Conservation (phyloP, 768 basidiomycete genomes). For the Roridomyces roridus region DNA sequence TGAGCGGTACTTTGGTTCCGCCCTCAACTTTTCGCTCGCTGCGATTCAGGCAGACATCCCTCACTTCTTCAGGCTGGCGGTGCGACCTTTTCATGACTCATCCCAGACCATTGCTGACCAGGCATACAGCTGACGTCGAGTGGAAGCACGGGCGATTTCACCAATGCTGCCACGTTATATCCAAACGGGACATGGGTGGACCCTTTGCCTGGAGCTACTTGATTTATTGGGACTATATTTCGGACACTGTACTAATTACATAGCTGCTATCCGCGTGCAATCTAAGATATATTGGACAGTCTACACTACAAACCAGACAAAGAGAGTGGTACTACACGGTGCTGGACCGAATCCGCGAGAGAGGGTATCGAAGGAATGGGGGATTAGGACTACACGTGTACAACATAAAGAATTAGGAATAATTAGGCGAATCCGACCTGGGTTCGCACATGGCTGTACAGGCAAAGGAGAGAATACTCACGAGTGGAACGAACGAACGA, state of each 20-base stretch:
- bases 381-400: conserved; percentile 21
- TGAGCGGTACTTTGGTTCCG: conserved; percentile 73
- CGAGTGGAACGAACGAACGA: neutral
- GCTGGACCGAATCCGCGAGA: neutral
- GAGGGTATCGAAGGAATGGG: conserved; percentile 17
- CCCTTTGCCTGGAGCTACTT: conserved; percentile 72
- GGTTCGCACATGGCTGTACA: neutral
- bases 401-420: conserved; percentile 23
- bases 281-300: conserved; percentile 13
- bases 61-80: conserved; percentile 83
- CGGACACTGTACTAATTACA: conserved; percentile 12
- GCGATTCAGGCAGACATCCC: conserved; percentile 64
- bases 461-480: neutral
- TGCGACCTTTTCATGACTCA: conserved; percentile 43
- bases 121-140: conserved; percentile 51
- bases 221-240: conserved; percentile 3
- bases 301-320: conserved; percentile 1
- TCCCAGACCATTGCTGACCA: conserved; percentile 7
- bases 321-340: conserved; percentile 1
- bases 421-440: conserved; percentile 12
- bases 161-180: conserved; percentile 76
- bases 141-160: conserved; percentile 72
- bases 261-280: neutral
- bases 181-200: conserved; percentile 86
- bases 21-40: conserved; percentile 74